phyloP scores from a whole-genome alignment of 345 rosid species.

The Adansonia digitata region DNA sequence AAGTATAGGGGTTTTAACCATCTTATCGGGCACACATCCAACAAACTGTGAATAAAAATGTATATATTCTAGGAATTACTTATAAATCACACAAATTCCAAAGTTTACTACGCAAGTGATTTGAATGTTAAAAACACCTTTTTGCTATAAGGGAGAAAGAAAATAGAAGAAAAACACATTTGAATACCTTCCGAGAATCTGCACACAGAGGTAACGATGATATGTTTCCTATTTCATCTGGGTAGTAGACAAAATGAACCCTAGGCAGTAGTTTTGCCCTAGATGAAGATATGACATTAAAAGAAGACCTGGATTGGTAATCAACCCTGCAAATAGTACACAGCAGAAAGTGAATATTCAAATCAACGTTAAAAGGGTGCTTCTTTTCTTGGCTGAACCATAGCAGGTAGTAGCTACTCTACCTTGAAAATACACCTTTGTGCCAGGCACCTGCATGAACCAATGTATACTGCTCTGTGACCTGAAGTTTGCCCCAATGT shows the following conservation, averaged over 20 bases:
- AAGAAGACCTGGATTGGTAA: constrained; percentile 65
- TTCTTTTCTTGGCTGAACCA: background rate
- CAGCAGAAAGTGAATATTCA: constrained; percentile 11
- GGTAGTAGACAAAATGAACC: constrained; percentile 91
- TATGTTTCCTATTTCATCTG: constrained; percentile 92
- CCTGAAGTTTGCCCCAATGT: constrained; percentile 95
- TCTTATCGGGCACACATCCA: background rate
- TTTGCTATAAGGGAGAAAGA: background rate
- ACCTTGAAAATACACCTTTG: constrained; percentile 97
- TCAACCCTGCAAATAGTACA: constrained; percentile 74
- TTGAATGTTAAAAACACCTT: background rate
- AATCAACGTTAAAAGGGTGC: background rate
- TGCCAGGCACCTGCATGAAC: constrained; percentile 91
- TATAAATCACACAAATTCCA: background rate
- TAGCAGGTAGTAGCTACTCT: constrained; percentile 18
- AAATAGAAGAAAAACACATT: background rate
- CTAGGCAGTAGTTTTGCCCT: constrained; percentile 79
- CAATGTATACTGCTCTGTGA: constrained; percentile 80
- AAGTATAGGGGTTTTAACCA: background rate
- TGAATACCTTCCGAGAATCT: constrained; percentile 45
- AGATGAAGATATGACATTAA: constrained; percentile 70
- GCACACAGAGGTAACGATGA: constrained; percentile 78
- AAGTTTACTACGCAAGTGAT: background rate
- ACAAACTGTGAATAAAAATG: background rate
- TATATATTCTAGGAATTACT: background rate